These are phyloP conservation scores for Monosporascus sp. DNA, from an alignment of 2,329 filamentous ascomycete genomes.

Conservation along the genomic window DNA sequence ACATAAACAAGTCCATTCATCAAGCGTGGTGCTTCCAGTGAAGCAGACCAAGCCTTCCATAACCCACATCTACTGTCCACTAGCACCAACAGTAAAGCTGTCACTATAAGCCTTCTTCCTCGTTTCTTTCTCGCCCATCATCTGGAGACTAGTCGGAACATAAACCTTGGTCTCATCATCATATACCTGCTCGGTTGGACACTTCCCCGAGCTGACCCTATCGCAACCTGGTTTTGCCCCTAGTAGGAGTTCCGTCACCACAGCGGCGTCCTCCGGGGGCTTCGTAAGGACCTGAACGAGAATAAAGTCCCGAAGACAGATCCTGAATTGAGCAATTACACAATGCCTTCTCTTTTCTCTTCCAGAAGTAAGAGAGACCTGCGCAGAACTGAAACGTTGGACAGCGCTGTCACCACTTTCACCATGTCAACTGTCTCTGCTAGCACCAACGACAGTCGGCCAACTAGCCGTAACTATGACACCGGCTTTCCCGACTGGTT, in stretches of 20 bases:
- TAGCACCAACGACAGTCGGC: slow-evolving; percentile 20
- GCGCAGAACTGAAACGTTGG: slow-evolving; percentile 2
- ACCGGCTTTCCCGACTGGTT: slow-evolving; percentile 31
- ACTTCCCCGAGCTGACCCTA: not conserved
- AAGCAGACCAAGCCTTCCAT: not conserved
- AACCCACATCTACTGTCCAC: not conserved
- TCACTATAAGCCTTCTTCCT: not conserved
- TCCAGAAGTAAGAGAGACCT: slow-evolving; percentile 1
- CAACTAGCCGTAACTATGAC: slow-evolving; percentile 24
- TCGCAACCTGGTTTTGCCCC: too few relatives aligned
- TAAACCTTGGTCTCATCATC: not conserved
- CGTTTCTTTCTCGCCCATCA: not conserved
- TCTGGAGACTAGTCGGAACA: not conserved
- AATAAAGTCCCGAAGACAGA: too few relatives aligned
- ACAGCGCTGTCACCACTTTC: slow-evolving; percentile 3
- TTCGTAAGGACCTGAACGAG: not conserved
- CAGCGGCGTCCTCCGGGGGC: not conserved
- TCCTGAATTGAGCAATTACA: not conserved
- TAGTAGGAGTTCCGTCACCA: too few relatives aligned
- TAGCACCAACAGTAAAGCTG: not conserved
- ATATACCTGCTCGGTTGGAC: not conserved
- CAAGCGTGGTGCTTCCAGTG: too few relatives aligned
- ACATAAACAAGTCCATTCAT: too few relatives aligned
- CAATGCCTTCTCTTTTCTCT: not conserved
- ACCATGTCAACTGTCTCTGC: slow-evolving; percentile 23